A percentile compares a stretch with the other conserved stretches of the same genome.
Evolutionary conservation across 148 eudicot species (phyloP).

Genomic region (Spergularia bocconei): DNA sequence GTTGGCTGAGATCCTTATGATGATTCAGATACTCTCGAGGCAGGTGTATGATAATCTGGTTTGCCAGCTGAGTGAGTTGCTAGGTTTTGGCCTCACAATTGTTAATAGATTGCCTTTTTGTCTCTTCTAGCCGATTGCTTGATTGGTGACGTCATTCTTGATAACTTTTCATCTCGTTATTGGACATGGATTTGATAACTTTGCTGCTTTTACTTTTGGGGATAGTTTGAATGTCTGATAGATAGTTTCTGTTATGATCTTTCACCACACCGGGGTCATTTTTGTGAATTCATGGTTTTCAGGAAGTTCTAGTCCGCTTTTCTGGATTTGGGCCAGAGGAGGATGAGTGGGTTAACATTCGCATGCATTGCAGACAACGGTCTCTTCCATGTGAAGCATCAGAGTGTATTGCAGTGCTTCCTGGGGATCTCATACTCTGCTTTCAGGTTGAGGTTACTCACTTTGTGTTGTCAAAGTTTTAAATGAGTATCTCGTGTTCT

Average conservation of each 20-base stretch:
- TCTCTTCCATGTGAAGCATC: conserved; percentile 94
- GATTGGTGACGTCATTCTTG: background rate
- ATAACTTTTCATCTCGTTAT: background rate
- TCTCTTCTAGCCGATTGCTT: background rate
- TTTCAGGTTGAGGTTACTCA: conserved; percentile 64
- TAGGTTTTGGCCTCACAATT: background rate
- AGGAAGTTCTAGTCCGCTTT: conserved; percentile 95
- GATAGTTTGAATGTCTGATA: background rate
- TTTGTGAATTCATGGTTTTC: conserved; percentile 27
- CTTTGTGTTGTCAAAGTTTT: background rate
- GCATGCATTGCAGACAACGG: conserved; percentile 82
- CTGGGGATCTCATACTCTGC: conserved; percentile 88
- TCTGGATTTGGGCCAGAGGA: conserved; percentile 93
- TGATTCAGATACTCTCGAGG: background rate
- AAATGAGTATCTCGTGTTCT: background rate
- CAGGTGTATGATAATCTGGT: background rate
- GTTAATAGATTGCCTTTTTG: background rate
- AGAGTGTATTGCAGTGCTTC: conserved; percentile 88
- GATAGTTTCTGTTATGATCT: background rate
- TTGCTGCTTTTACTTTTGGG: conserved; percentile 2
- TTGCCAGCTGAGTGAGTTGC: background rate
- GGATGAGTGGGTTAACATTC: conserved; percentile 94
- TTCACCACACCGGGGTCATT: conserved; percentile 13
- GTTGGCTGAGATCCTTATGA: background rate
- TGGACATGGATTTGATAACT: background rate